phyloP scores from a whole-genome alignment of 73 alveolate species.

The Blepharisma japonicum region DNA sequence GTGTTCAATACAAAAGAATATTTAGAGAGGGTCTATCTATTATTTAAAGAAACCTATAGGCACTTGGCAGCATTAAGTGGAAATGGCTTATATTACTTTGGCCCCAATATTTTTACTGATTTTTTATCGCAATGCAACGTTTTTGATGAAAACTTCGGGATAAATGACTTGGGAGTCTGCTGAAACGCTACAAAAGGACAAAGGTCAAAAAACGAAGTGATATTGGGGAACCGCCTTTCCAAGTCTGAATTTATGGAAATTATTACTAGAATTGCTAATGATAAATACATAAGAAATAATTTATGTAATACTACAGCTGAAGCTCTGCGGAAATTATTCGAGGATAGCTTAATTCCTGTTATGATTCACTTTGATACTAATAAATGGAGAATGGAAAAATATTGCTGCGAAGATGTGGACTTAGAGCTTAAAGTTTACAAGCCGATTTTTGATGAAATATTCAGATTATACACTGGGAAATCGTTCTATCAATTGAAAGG shows the following conservation, averaged over 20 bases:
- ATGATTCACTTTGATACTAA: background rate
- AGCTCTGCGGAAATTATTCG: background rate
- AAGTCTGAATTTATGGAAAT: slow-evolving; percentile 13
- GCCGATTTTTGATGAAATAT: slow-evolving; percentile 8
- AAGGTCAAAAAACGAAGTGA: background rate
- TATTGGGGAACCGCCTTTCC: slow-evolving; percentile 9
- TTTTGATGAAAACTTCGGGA: background rate
- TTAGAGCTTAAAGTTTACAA: background rate
- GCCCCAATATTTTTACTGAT: background rate
- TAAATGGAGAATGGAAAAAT: background rate
- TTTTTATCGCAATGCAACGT: background rate
- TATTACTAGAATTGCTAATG: background rate
- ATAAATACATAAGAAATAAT: background rate
- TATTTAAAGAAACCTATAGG: background rate
- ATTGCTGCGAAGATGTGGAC: slow-evolving; percentile 17
- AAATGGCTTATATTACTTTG: background rate
- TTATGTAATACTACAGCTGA: background rate
- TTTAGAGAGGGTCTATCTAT: background rate
- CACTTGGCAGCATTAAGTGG: slow-evolving; percentile 14
- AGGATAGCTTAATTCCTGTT: background rate
- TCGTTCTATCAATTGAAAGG: background rate
- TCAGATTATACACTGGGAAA: background rate
- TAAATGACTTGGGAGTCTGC: background rate
- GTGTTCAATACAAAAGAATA: background rate
- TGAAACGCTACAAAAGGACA: background rate